Conservation (phyloP, 805 yeast species). For the Pichia gijzeniarum region DNA sequence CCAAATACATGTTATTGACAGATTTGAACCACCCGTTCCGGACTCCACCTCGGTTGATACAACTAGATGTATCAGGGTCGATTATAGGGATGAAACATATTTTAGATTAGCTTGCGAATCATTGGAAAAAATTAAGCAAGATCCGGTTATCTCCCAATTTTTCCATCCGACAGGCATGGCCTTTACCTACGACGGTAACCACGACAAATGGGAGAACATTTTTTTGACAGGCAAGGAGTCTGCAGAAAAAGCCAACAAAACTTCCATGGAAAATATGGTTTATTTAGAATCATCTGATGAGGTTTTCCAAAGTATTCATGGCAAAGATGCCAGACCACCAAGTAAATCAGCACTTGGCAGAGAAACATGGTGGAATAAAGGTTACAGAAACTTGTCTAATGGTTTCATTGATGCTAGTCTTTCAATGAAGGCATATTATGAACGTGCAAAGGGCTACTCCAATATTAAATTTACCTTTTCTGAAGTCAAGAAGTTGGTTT, state of each 20-base stretch:
- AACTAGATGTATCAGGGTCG: constrained; percentile 22
- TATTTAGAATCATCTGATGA: constrained; percentile 7
- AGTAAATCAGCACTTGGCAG: not conserved
- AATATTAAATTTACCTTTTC: constrained; percentile 17
- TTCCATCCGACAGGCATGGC: constrained; percentile 24
- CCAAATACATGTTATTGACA: constrained; percentile 18
- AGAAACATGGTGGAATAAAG: constrained; percentile 18
- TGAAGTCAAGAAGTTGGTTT: constrained; percentile 17
- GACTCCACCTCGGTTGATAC: constrained; percentile 25
- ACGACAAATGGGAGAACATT: constrained; percentile 21
- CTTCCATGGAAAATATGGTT: constrained; percentile 10
- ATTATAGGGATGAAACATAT: constrained; percentile 20
- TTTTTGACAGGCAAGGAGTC: constrained; percentile 15
- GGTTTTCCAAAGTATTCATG: constrained; percentile 11
- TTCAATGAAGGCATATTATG: constrained; percentile 21
- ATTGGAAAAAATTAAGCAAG: constrained; percentile 16
- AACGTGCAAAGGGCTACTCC: constrained; percentile 16
- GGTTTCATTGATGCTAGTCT: constrained; percentile 24
- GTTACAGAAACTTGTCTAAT: constrained; percentile 21
- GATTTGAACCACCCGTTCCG: constrained; percentile 25
- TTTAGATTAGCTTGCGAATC: constrained; percentile 20
- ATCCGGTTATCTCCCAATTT: constrained; percentile 19
- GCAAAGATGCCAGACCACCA: not conserved
- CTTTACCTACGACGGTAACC: constrained; percentile 21
- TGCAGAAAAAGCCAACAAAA: constrained; percentile 15